Evolutionary conservation across 2,329 filamentous ascomycete genomes (phyloP).

Genomic region (Cadophora gregata): DNA sequence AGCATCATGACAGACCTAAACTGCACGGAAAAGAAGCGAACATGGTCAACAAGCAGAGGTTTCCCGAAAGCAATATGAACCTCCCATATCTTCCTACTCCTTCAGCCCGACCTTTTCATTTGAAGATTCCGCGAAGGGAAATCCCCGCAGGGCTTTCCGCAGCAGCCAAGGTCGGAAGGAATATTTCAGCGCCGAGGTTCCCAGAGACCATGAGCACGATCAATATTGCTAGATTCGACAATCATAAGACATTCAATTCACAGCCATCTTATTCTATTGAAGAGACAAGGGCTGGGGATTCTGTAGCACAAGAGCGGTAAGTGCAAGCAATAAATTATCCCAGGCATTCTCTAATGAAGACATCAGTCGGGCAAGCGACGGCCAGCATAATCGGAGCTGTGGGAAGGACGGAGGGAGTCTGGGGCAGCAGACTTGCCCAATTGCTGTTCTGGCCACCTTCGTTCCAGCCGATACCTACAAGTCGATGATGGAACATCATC

Average conservation of each 20-base stretch:
- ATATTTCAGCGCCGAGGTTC: too few relatives aligned
- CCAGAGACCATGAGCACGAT: too few relatives aligned
- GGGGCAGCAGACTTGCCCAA: background rate
- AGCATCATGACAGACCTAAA: conserved; percentile 4
- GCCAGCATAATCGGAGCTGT: background rate
- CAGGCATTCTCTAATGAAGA: background rate
- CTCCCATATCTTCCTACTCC: too few relatives aligned
- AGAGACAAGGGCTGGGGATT: background rate
- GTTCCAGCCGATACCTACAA: background rate
- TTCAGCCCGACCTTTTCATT: too few relatives aligned
- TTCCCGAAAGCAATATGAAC: too few relatives aligned
- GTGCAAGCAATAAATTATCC: background rate
- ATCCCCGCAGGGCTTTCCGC: too few relatives aligned
- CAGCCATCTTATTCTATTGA: background rate
- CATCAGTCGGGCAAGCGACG: background rate
- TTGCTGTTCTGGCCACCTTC: background rate
- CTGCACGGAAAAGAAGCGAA: background rate
- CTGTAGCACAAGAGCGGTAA: background rate
- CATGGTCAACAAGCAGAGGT: too few relatives aligned
- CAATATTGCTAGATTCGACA: too few relatives aligned
- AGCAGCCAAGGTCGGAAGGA: too few relatives aligned
- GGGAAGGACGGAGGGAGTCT: background rate
- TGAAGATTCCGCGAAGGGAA: too few relatives aligned
- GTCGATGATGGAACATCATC: background rate
- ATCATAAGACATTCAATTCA: background rate